Base-by-base conservation (phyloP, 2,329 filamentous ascomycete species). In the Fusarium humuli region DNA sequence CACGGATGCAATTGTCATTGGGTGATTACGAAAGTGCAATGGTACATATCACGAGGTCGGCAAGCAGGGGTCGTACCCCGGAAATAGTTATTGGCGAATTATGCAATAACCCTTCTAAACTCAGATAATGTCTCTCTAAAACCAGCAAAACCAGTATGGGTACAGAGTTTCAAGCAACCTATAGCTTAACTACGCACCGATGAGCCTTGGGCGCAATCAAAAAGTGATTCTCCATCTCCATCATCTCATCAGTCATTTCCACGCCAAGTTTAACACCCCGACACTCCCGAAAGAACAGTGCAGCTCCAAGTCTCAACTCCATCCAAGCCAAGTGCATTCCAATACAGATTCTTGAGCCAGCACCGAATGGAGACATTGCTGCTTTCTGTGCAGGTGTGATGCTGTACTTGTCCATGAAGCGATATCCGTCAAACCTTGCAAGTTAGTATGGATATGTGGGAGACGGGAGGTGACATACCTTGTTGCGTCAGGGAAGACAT, bases 281-380 rank as follows among this genome's bases (percentile, higher is more conserved):
- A 1, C 66, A 72, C 3, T 70, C 54, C 3, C 62, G 66, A 7
- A 72, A 72, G 25, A 72, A 70, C 1, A 65, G 14, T 1, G 66
- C 69, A 0, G 59, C 22, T 1, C 53, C 66, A 13, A 70, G 63
- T 7, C 69, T 55, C 0, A 72, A 16, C 14, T 72, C 69, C 45
- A 61, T 72, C 22, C 59, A 63, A 2, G 70, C 70, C 2, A 72
- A 30, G 3, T 72, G 69, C 7, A 70, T 14, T 0, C 70, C 70
- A 3, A 72, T 54, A 0, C 70, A 72, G 3, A 60, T 48, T 5
- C 66, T n/a, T 6, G 70, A 65, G 0, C 70, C 70, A 16, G 57
- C 66, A 0, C 70, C 69, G 7, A 72, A 72, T 0, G 70, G 62
- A 1, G 66, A 54, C 0, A 59, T 29, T 1, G 61, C 37, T 2